Evolutionary conservation across 2,329 filamentous ascomycete species (phyloP), one percentile per base, ranked within the genome.

Genomic region (Elsinoe australis): DNA sequence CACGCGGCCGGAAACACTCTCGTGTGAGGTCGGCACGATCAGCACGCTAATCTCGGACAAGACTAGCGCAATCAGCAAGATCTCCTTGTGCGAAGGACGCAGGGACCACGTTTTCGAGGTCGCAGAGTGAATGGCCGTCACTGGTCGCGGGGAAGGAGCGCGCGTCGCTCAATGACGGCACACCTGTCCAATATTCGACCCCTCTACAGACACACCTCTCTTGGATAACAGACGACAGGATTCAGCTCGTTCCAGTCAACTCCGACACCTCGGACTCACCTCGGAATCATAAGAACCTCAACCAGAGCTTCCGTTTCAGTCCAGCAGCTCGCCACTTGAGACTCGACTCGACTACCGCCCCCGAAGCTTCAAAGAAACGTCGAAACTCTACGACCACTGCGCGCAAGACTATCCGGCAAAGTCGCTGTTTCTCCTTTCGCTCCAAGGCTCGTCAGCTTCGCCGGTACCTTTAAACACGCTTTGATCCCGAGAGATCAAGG

Each of bases 401-500:
- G 24, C 6, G 39, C 19, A 19, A 5, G 21, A 21, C 10, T 14
- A 6, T 14, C 14, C 39, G 33, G 22, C 19, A 17, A 18, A 12
- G 12, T 32, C 18, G 5, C 10, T 18, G 10, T 31, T 32, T 15
- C 47, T 21, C 19, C 28, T 24, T 39, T 26, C 33, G 49, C n/a
- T n/a, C n/a, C n/a, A 48, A 48, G 46, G 49, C 32, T 69, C 64
- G 68, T 65, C 57, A 64, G 65, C 72, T 74, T 75, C 71, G 67
- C 65, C 63, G 58, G 69, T 71, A 70, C 85, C 85, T 89, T 90
- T 87, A 89, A 92, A 89, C 62, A 89, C 63, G 87, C 87, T 85
- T 87, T 89, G 83, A 75, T 82, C 83, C 82, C 50, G 56, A 56
- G 84, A 83, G 85, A 80, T 83, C 82, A 87, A 82, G 86, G 87